Conservation (phyloP, 139 green algal species). For the Chlamydomonas eustigma region DNA sequence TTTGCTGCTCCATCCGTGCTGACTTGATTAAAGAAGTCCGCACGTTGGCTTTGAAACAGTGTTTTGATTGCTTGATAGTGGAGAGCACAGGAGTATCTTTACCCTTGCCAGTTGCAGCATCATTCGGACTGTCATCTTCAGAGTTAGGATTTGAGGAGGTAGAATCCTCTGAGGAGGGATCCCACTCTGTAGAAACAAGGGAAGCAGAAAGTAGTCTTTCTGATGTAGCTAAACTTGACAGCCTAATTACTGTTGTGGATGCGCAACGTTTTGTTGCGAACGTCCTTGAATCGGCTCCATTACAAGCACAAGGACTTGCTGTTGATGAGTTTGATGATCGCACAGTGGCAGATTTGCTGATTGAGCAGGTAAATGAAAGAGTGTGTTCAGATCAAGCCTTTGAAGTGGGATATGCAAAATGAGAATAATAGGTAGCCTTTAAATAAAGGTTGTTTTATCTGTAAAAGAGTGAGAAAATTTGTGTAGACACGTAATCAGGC, state of each 20-base stretch:
- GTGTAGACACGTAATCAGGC: no score
- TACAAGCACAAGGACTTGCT: slow-evolving; percentile 41
- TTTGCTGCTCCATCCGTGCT: slow-evolving; percentile 56
- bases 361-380: slow-evolving; percentile 51
- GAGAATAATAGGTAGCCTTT: no score
- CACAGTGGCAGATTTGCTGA: slow-evolving; percentile 53
- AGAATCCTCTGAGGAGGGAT: not conserved
- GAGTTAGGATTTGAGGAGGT: slow-evolving; percentile 8
- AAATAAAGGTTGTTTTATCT: no score
- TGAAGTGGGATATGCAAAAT: not conserved
- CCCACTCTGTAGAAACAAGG: not conserved
- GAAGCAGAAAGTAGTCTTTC: not conserved
- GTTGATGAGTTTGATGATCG: slow-evolving; percentile 56
- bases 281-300: slow-evolving; percentile 34
- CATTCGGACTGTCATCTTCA: slow-evolving; percentile 37
- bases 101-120: slow-evolving; percentile 63
- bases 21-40: slow-evolving; percentile 40
- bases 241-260: slow-evolving; percentile 42
- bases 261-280: slow-evolving; percentile 42
- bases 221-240: slow-evolving; percentile 39
- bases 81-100: slow-evolving; percentile 80
- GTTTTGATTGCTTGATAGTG: slow-evolving; percentile 78
- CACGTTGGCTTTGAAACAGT: not conserved
- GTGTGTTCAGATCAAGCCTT: not conserved
- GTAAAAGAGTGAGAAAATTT: no score